Conservation (phyloP, 1,284 basidiomycete genomes). For the Cutaneotrichosporon sp. region DNA sequence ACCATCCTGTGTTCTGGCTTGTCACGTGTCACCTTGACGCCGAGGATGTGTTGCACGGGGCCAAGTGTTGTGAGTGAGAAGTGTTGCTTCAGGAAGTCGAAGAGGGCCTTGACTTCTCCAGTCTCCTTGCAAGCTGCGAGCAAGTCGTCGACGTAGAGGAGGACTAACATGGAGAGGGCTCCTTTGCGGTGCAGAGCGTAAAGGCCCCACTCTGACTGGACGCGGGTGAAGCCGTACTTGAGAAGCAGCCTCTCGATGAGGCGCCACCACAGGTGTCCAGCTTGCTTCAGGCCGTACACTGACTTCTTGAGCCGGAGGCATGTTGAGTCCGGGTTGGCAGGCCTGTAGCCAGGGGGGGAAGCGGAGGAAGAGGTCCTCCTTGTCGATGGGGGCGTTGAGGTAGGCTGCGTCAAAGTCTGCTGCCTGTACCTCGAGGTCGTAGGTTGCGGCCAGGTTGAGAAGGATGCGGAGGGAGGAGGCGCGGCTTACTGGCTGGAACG, state of each 20-base stretch:
- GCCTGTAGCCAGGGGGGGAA: slow-evolving; percentile 26
- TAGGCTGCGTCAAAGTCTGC: slow-evolving; percentile 58
- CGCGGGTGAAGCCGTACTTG: slow-evolving; percentile 40
- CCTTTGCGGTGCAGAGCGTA: slow-evolving; percentile 30
- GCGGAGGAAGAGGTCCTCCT: slow-evolving; percentile 51
- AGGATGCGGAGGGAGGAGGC: slow-evolving; percentile 52
- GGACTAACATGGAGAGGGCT: slow-evolving; percentile 16
- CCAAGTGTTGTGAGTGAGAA: slow-evolving; percentile 38
- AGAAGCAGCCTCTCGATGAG: slow-evolving; percentile 47
- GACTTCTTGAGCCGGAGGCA: slow-evolving; percentile 39
- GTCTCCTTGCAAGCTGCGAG: slow-evolving; percentile 13
- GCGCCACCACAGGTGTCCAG: slow-evolving; percentile 41
- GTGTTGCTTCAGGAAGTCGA: slow-evolving; percentile 27
- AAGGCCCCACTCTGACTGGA: slow-evolving; percentile 51
- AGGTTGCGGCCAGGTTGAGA: slow-evolving; percentile 51
- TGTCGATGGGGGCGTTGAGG: slow-evolving; percentile 53
- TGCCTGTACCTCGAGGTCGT: slow-evolving; percentile 54
- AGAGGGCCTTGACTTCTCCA: slow-evolving; percentile 15
- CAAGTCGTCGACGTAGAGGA: slow-evolving; percentile 26
- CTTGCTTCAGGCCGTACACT: slow-evolving; percentile 56
- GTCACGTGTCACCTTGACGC: slow-evolving; percentile 43
- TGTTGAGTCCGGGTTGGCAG: not conserved
- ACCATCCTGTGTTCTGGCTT: slow-evolving; percentile 25
- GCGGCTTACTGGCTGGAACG: slow-evolving; percentile 54
- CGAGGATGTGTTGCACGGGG: slow-evolving; percentile 31